A percentile compares a stretch with the other conserved stretches of the same genome.
These are phyloP conservation scores for Rhodotorula sp. DNA, from an alignment of 1,284 basidiomycete species.

Conservation along the genomic window DNA sequence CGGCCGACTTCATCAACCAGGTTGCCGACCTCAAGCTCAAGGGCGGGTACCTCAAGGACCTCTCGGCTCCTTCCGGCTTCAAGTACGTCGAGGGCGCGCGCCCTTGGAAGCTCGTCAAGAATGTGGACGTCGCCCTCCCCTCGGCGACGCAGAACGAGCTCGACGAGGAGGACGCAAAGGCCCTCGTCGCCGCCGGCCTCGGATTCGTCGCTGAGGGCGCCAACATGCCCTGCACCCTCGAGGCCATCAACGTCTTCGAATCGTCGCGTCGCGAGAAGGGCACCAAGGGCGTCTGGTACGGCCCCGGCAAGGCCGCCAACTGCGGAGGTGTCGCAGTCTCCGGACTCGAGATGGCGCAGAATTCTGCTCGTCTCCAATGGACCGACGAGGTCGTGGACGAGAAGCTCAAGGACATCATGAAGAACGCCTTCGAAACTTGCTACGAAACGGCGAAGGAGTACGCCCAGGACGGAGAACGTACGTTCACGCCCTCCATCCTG, in stretches of 20 bases:
- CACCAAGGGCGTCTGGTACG: slow-evolving; percentile 62
- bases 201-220: slow-evolving; percentile 70
- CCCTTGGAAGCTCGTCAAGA: slow-evolving; percentile 69
- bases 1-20: slow-evolving; percentile 58
- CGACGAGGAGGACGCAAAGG: slow-evolving; percentile 66
- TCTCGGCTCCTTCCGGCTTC: slow-evolving; percentile 55
- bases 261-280: slow-evolving; percentile 46
- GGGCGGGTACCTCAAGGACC: slow-evolving; percentile 60
- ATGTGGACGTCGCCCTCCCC: slow-evolving; percentile 70
- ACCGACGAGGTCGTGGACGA: slow-evolving; percentile 65
- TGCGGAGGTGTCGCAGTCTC: slow-evolving; percentile 56
- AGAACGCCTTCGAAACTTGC: slow-evolving; percentile 59
- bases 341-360: slow-evolving; percentile 78
- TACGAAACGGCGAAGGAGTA: slow-evolving; percentile 63
- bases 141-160: slow-evolving; percentile 79
- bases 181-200: slow-evolving; percentile 66
- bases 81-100: slow-evolving; percentile 66
- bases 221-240: slow-evolving; percentile 50
- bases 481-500: slow-evolving; percentile 2
- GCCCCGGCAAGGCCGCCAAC: slow-evolving; percentile 70
- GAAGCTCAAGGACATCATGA: slow-evolving; percentile 74
- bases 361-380: slow-evolving; percentile 60
- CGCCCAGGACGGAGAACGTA: slow-evolving; percentile 57
- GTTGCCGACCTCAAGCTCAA: slow-evolving; percentile 65
- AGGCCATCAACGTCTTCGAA: slow-evolving; percentile 73